Evolutionary conservation across 169 alveolate genomes (phyloP).

Genomic region (Prorocentrum cordatum): DNA sequence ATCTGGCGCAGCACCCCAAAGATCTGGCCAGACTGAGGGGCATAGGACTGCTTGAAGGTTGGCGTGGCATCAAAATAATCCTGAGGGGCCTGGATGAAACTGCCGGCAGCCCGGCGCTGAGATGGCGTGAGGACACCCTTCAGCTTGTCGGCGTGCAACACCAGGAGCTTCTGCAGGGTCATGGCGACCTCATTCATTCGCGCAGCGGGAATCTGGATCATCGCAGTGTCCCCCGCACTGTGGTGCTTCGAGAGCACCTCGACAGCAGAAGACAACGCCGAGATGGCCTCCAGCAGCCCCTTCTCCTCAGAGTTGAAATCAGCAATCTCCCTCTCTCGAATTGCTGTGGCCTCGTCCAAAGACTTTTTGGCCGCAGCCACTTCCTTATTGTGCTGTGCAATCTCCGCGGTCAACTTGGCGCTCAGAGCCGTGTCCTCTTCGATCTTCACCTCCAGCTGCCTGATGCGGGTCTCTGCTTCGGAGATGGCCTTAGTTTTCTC

Average conservation of each 20-base stretch:
- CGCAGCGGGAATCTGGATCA: too few relatives aligned
- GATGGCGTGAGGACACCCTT: background rate
- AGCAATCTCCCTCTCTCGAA: background rate
- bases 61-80: background rate
- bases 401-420: background rate
- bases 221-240: too few relatives aligned
- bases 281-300: background rate
- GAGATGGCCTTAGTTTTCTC: background rate
- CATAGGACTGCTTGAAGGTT: background rate
- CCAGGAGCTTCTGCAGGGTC: background rate
- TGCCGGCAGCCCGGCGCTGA: background rate
- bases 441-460: background rate
- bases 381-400: background rate
- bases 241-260: background rate
- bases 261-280: background rate
- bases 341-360: background rate
- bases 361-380: background rate
- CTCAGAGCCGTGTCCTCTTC: too few relatives aligned
- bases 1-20: slow-evolving; percentile 18
- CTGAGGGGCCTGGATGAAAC: background rate
- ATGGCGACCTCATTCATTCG: too few relatives aligned
- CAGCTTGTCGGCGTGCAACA: background rate
- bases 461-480: background rate
- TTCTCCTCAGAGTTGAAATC: background rate
- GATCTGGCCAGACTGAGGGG: slow-evolving; percentile 4